Evolutionary conservation across 129 eudicot genomes (phyloP), one percentile per base, ranked within the genome.

Genomic region (Helichrysum umbraculigerum): DNA sequence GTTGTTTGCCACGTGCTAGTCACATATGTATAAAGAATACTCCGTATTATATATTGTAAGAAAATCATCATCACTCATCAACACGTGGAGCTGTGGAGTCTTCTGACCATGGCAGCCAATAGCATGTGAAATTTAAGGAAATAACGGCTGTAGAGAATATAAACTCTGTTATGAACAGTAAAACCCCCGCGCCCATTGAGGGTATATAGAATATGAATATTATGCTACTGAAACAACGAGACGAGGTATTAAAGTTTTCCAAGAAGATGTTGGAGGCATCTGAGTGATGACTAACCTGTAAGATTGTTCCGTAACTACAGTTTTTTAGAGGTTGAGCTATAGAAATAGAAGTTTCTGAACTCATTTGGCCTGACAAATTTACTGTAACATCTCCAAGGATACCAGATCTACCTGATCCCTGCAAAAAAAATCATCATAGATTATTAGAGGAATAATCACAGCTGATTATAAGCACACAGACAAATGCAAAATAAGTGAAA

Each of bases 401-500:
- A 35, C 96, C 79, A 32, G 96, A 85, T 81, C 87, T 82, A 29
- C 89, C 75, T 59, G 92, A 85, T 68, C 96, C 96, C 96, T 90
- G 74, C 56, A 70, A 69, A 74, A 29, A 51, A 32, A 2, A 66
- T 59, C 37, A 63, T 68, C 57, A 74, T 71, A 70, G 4, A 73
- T 12, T 75, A 60, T 75, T 39, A 79, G 69, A 15, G 20, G 50
- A 72, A 52, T 17, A 25, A 69, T 37, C 72, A 22, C 44, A 79
- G 28, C 59, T 56, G 28, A 70, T 25, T 33, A 73, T 21, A 76
- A 68, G 66, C 75, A 76, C 68, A 42, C n/a, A 34, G 42, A 32
- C 21, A 17, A 59, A 78, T 19, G 62, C 70, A 69, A 4, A 30
- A n/a, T n/a, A 6, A 73, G 19, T 59, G 72, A 50, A 76, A 82